Conservation (phyloP, 345 rosid species). For the Gossypioides kirkii region DNA sequence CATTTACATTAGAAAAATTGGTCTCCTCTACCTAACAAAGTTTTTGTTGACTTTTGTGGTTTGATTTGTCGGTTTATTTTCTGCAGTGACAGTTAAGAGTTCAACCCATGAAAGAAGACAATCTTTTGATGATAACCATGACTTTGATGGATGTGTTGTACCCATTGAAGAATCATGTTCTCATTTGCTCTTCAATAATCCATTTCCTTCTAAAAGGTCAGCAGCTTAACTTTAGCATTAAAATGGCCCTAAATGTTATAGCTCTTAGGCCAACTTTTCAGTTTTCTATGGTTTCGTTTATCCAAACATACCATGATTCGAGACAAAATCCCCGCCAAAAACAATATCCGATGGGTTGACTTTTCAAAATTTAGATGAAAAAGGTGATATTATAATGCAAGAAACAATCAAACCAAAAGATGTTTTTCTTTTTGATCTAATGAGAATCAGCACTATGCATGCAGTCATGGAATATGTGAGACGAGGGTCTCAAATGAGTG, state of each 20-base stretch:
- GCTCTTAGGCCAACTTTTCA: too few species aligned
- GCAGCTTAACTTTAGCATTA: not conserved
- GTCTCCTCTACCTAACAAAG: not conserved
- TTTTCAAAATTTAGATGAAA: not conserved
- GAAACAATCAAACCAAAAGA: constrained; percentile 24
- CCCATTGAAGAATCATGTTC: constrained; percentile 42
- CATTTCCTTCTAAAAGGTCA: constrained; percentile 38
- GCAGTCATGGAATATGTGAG: constrained; percentile 38
- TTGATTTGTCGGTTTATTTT: not conserved
- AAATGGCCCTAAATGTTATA: too few species aligned
- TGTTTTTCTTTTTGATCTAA: constrained; percentile 20
- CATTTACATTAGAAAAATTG: too few species aligned
- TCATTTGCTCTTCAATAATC: constrained; percentile 17
- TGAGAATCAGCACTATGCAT: constrained; percentile 37
- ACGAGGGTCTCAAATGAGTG: constrained; percentile 24
- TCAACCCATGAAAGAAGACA: constrained; percentile 32
- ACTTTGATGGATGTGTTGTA: constrained; percentile 16
- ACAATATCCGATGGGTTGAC: not conserved
- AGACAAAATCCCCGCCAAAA: too few species aligned
- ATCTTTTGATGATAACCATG: constrained; percentile 36
- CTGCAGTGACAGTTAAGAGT: constrained; percentile 26
- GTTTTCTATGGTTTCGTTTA: too few species aligned
- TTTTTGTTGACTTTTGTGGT: not conserved
- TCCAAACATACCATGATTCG: too few species aligned
- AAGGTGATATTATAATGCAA: not conserved